These are phyloP conservation scores for Claviceps purpurea DNA, from an alignment of 2,329 filamentous ascomycete species.

Conservation along the genomic window DNA sequence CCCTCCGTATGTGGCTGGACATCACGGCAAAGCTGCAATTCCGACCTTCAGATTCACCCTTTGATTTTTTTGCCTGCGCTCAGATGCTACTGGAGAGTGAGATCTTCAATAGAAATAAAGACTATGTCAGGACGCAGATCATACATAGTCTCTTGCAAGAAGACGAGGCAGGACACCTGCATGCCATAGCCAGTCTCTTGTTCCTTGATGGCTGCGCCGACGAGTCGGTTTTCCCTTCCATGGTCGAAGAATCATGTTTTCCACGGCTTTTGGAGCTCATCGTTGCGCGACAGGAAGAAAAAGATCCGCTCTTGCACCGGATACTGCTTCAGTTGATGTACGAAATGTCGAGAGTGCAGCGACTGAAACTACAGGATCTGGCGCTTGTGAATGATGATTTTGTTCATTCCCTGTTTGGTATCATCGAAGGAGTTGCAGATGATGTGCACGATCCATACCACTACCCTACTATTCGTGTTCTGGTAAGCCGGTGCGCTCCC, in stretches of 20 bases:
- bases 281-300: conserved; percentile 46
- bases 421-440: conserved; percentile 78
- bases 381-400: conserved; percentile 68
- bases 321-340: conserved; percentile 80
- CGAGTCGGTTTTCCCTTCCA: conserved; percentile 68
- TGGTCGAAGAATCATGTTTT: conserved; percentile 80
- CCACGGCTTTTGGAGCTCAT: conserved; percentile 72
- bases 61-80: conserved; percentile 69
- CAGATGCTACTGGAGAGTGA: conserved; percentile 63
- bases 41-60: conserved; percentile 60
- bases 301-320: conserved; percentile 61
- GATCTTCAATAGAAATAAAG: conserved; percentile 60
- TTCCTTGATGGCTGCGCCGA: conserved; percentile 74
- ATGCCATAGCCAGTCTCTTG: conserved; percentile 71
- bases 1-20: conserved; percentile 69
- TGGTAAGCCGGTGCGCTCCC: conserved; percentile 43
- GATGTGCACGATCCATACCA: conserved; percentile 90
- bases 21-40: conserved; percentile 66
- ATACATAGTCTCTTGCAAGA: conserved; percentile 79
- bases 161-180: conserved; percentile 67
- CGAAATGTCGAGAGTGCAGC: conserved; percentile 90
- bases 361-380: conserved; percentile 63
- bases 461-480: conserved; percentile 82
- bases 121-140: conserved; percentile 87
- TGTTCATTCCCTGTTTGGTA: conserved; percentile 66